Percentiles rank a stretch among this genome's conserved stretches.
These are phyloP conservation scores for Candida mattraensis DNA, from an alignment of 805 yeast species.

Conservation along the genomic window DNA sequence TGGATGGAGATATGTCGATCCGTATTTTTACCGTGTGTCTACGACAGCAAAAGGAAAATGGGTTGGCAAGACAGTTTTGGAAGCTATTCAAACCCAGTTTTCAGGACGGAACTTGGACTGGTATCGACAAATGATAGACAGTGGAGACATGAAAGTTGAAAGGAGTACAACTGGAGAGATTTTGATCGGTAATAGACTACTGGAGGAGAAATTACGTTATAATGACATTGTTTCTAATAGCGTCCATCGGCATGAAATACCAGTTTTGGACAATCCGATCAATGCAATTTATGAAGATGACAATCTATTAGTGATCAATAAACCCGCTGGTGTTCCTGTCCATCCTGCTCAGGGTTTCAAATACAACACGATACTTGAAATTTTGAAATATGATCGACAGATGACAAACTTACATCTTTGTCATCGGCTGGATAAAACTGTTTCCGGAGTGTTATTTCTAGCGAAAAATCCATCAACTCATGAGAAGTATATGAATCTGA, in stretches of 20 bases:
- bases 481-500: constrained; percentile 27
- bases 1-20: constrained; percentile 18
- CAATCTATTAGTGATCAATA: constrained; percentile 43
- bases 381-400: constrained; percentile 35
- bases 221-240: constrained; percentile 29
- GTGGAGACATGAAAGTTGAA: constrained; percentile 16
- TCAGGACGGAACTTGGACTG: constrained; percentile 15
- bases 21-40: constrained; percentile 16
- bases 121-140: constrained; percentile 12
- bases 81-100: constrained; percentile 17
- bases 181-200: constrained; percentile 12
- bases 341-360: constrained; percentile 49
- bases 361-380: constrained; percentile 44
- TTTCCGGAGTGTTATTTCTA: constrained; percentile 50
- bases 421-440: constrained; percentile 52
- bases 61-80: constrained; percentile 15
- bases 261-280: constrained; percentile 28
- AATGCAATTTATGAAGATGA: constrained; percentile 38
- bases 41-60: constrained; percentile 13
- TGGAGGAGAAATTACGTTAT: constrained; percentile 13
- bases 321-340: constrained; percentile 55
- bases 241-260: constrained; percentile 49
- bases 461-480: constrained; percentile 37
- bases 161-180: constrained; percentile 1
- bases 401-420: constrained; percentile 31